phyloP scores from a whole-genome alignment of 2,329 filamentous ascomycete species.

The Talaromyces sp. region DNA sequence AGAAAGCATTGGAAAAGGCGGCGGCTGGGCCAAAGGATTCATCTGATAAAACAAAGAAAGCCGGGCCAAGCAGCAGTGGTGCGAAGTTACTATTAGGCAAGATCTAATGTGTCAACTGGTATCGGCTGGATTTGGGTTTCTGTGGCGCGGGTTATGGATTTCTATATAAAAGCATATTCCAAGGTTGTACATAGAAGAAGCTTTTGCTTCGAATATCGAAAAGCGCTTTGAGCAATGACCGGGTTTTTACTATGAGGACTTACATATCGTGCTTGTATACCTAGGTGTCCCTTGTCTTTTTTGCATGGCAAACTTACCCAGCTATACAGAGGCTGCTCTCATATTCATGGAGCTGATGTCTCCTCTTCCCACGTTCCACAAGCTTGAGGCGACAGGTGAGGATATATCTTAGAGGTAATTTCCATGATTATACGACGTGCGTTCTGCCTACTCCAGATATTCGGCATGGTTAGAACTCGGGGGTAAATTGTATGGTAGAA shows the following conservation, averaged over 20 bases:
- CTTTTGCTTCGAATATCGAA: not conserved
- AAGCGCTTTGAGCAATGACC: not conserved
- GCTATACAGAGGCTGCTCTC: too few species aligned
- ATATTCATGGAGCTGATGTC: too few species aligned
- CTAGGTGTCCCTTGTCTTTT: too few species aligned
- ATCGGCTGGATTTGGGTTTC: not conserved
- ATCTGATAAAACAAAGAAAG: conserved; percentile 38
- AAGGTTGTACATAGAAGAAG: conserved; percentile 10
- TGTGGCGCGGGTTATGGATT: not conserved
- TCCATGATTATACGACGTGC: too few species aligned
- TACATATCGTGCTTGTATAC: too few species aligned
- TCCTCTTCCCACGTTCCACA: too few species aligned
- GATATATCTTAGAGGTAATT: too few species aligned
- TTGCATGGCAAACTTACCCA: too few species aligned
- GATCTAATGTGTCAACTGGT: conserved; percentile 24
- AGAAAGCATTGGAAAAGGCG: conserved; percentile 59
- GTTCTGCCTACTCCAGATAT: too few species aligned
- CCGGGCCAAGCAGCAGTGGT: conserved; percentile 42
- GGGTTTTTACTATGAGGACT: not conserved
- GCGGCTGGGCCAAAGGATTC: conserved; percentile 51
- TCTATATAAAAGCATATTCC: conserved; percentile 8
- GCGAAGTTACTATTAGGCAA: conserved; percentile 37
- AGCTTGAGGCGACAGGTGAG: too few species aligned
- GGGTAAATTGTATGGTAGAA: too few species aligned
- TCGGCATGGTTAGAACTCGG: too few species aligned